A percentile compares a stretch with the other conserved stretches of the same genome.
Evolutionary conservation across 2,329 filamentous ascomycete genomes (phyloP).

Genomic region (Pseudopithomyces chartarum): DNA sequence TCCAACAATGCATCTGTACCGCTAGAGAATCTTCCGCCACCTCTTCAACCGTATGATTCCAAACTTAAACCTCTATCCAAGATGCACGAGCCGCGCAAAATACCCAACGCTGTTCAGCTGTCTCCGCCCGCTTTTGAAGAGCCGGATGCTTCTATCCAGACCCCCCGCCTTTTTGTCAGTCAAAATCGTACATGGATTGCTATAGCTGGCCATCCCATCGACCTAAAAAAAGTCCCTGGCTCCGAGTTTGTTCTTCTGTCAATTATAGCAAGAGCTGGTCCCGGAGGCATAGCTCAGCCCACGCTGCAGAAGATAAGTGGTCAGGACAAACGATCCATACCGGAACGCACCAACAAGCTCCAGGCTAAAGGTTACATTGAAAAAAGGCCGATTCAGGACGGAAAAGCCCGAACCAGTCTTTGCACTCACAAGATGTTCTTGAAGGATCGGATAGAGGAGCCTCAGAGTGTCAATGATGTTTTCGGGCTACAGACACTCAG

Average conservation of each 20-base stretch:
- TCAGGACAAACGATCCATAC: slow-evolving; percentile 69
- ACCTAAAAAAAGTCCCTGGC: slow-evolving; percentile 57
- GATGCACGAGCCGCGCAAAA: slow-evolving; percentile 16
- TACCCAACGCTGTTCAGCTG: slow-evolving; percentile 10
- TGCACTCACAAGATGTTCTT: slow-evolving; percentile 59
- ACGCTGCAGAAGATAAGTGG: slow-evolving; percentile 60
- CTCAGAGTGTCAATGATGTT: slow-evolving; percentile 38
- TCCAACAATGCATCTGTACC: too few species aligned
- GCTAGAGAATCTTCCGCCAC: not conserved
- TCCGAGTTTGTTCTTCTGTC: slow-evolving; percentile 63
- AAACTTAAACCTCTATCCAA: not conserved
- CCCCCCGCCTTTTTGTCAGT: slow-evolving; percentile 51
- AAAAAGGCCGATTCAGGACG: slow-evolving; percentile 51
- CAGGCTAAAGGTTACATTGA: slow-evolving; percentile 65
- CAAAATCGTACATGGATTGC: slow-evolving; percentile 64
- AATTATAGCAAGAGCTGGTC: slow-evolving; percentile 61
- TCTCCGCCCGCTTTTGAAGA: slow-evolving; percentile 33
- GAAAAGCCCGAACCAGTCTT: slow-evolving; percentile 60
- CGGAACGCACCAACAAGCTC: slow-evolving; percentile 63
- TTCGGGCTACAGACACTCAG: slow-evolving; percentile 49
- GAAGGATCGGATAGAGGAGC: slow-evolving; percentile 31
- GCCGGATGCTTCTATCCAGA: slow-evolving; percentile 20
- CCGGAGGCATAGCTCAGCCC: slow-evolving; percentile 62
- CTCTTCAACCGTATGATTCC: not conserved
- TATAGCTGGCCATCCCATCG: slow-evolving; percentile 63